A percentile compares a stretch with the other conserved stretches of the same genome.
Evolutionary conservation across 2,329 filamentous ascomycete genomes (phyloP).

Genomic region (Thyridium curvatum): DNA sequence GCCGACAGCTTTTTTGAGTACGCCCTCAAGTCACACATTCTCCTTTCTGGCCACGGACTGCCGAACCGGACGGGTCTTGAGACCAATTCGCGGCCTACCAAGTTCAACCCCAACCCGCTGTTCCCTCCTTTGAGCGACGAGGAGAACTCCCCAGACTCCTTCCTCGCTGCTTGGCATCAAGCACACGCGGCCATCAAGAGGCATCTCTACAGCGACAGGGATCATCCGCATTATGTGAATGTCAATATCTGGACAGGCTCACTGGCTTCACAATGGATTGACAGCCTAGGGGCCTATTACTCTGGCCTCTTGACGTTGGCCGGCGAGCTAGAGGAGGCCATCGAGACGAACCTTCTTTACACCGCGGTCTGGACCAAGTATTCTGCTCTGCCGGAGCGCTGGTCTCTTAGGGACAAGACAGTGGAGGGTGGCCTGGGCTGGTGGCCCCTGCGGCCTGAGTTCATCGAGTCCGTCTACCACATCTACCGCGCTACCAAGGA

Average conservation of each 20-base stretch:
- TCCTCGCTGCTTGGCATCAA: slow-evolving; percentile 76
- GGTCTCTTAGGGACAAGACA: slow-evolving; percentile 77
- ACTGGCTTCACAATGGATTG: slow-evolving; percentile 86
- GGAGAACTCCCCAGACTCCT: slow-evolving; percentile 69
- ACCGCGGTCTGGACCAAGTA: slow-evolving; percentile 94
- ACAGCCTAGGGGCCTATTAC: slow-evolving; percentile 93
- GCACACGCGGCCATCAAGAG: slow-evolving; percentile 83
- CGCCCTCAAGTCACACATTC: slow-evolving; percentile 85
- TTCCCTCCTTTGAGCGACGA: slow-evolving; percentile 55
- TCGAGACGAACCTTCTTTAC: slow-evolving; percentile 83
- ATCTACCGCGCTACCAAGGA: slow-evolving; percentile 91
- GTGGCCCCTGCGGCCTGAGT: slow-evolving; percentile 95
- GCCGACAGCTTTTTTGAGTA: slow-evolving; percentile 99
- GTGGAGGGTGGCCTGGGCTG: slow-evolving; percentile 84
- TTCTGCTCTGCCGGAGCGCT: slow-evolving; percentile 87
- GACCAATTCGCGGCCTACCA: slow-evolving; percentile 23
- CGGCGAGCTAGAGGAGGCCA: slow-evolving; percentile 85
- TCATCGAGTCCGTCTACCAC: slow-evolving; percentile 94
- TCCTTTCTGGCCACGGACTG: slow-evolving; percentile 69
- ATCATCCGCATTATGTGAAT: slow-evolving; percentile 90
- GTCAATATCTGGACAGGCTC: slow-evolving; percentile 85
- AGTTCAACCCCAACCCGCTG: slow-evolving; percentile 58
- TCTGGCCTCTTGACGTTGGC: slow-evolving; percentile 80
- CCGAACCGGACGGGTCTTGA: slow-evolving; percentile 42
- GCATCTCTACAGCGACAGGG: slow-evolving; percentile 77